Base-by-base conservation (phyloP, 2,329 filamentous ascomycete species). In the Lasiodiplodia gonubiensis region DNA sequence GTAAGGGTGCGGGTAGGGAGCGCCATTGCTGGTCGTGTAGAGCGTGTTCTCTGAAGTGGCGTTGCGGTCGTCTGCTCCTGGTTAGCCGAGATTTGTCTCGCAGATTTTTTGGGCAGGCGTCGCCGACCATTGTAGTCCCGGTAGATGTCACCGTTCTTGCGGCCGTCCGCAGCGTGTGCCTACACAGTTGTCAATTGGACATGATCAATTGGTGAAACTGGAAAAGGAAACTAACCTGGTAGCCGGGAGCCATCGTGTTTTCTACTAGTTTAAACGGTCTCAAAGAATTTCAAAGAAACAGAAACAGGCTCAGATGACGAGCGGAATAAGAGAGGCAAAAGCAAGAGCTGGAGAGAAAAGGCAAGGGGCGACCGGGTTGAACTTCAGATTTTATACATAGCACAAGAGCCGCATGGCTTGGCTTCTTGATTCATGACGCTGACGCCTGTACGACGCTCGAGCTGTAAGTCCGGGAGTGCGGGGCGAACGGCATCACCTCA, bases 1-100 rank as follows among this genome's bases (percentile, higher is more conserved):
- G 71, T 88, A 88, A 1, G 86, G 85, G 70, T 89, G 86, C 10
- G 86, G 80, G 70, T 86, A 81, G 1, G 86, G 86, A 0, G 80
- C 82, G 66, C 85, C 85, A 75, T 87, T 88, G 76, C 82, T 84
- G 52, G 86, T 85, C 35, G 84, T 80, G 75, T 89, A 89, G 16
- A 85, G 69, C 16, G 80, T 80, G 60, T 84, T 78, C 68, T 83
- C 73, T 3, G 80, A 77, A 10, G 76, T 74, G 14, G 81, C 74
- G 52, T 81, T 78, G 60, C 81, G 78, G 71, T 84, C 82, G 39
- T 81, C 81, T 63, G 30, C n/a, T 6, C 7, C 27, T 25, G 3
- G 46, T 63, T 46, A 63, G 59, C 30, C n/a, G 27, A 51, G 21
- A 46, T 42, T 59, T 21, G 57, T 60, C 37, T 25, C 23, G 39